phyloP scores from a whole-genome alignment of 768 basidiomycete species.

The Mycena alexandri region DNA sequence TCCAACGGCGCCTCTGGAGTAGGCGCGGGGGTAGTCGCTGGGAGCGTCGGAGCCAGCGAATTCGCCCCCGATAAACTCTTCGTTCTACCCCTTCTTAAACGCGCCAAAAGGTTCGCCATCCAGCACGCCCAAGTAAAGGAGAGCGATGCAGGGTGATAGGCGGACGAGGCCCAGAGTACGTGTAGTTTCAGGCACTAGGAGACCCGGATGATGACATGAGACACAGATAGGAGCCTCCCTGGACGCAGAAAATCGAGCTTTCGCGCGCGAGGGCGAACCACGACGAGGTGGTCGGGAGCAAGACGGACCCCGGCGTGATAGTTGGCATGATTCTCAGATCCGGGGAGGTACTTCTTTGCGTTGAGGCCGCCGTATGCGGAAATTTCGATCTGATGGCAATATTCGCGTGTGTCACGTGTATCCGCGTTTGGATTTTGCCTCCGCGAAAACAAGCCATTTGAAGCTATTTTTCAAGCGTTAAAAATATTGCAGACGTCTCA shows the following conservation, averaged over 20 bases:
- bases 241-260: background rate
- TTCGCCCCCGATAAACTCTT: constrained; percentile 24
- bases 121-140: background rate
- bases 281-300: constrained; percentile 10
- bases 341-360: background rate
- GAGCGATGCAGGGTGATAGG: background rate
- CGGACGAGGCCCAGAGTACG: background rate
- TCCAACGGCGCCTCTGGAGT: background rate
- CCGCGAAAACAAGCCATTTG: background rate
- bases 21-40: constrained; percentile 2
- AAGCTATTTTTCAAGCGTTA: too few species aligned
- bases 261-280: constrained; percentile 9
- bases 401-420: background rate
- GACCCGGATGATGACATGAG: constrained; percentile 25
- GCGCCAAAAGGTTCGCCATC: constrained; percentile 34
- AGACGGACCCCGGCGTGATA: constrained; percentile 7
- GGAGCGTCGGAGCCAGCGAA: constrained; percentile 1
- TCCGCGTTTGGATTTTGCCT: background rate
- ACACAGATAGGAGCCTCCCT: constrained; percentile 28
- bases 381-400: constrained; percentile 25
- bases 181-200: constrained; percentile 12
- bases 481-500: too few species aligned
- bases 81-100: constrained; percentile 30
- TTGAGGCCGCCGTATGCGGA: constrained; percentile 12
- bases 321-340: constrained; percentile 20